Evolutionary conservation across 257 asterid species (phyloP).

Genomic region (Solanum rostratum): DNA sequence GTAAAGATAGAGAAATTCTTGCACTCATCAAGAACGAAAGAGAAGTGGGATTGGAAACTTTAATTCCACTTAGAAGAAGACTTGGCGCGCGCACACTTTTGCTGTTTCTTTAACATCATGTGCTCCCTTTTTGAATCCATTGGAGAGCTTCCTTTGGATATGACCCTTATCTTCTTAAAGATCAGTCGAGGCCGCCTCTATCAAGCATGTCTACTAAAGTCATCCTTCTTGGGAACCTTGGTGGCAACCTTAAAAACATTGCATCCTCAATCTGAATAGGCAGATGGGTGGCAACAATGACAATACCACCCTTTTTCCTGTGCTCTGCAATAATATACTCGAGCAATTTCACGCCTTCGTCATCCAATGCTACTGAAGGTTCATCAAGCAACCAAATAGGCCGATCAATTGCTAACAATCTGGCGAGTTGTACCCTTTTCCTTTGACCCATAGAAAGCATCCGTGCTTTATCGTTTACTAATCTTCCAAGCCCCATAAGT

Average conservation of each 20-base stretch:
- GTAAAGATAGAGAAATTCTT: neutral
- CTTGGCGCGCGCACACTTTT: neutral
- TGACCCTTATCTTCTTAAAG: neutral
- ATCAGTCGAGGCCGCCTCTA: constrained; percentile 34
- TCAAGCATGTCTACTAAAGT: constrained; percentile 56
- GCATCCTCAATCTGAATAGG: constrained; percentile 55
- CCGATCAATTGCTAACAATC: constrained; percentile 73
- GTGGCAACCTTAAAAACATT: constrained; percentile 44
- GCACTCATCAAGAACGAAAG: neutral
- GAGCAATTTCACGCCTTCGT: constrained; percentile 59
- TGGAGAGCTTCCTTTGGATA: neutral
- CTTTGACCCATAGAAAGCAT: constrained; percentile 84
- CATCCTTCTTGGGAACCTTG: constrained; percentile 52
- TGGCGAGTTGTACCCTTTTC: constrained; percentile 71
- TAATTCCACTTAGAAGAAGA: neutral
- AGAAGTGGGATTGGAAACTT: neutral
- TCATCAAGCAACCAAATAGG: constrained; percentile 92
- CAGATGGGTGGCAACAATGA: constrained; percentile 49
- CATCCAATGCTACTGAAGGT: constrained; percentile 82
- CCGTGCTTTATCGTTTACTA: constrained; percentile 60
- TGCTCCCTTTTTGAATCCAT: neutral
- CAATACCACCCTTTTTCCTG: constrained; percentile 71
- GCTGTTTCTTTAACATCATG: neutral
- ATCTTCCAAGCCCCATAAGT: constrained; percentile 79
- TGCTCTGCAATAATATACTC: constrained; percentile 61